Percentiles rank a stretch among this genome's conserved stretches.
phyloP scores from a whole-genome alignment of 208 protist genomes.

The Eutreptiella sp. region DNA sequence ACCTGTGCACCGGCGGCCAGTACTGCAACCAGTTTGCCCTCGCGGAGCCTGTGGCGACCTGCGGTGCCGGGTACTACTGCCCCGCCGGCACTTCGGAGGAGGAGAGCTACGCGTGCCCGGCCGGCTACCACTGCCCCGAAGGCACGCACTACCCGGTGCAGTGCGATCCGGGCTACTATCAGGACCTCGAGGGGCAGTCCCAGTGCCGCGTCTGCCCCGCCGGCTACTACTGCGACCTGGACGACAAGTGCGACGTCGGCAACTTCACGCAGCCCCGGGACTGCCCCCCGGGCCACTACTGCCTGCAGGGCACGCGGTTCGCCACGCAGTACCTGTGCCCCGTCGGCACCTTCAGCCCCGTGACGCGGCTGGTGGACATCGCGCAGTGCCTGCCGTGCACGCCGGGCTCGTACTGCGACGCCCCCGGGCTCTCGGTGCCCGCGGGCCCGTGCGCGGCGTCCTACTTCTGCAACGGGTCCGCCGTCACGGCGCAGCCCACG shows the following conservation, averaged over 20 bases:
- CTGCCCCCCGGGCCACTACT: conserved; percentile 35
- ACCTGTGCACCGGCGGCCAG: conserved; percentile 5
- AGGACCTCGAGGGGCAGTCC: not conserved
- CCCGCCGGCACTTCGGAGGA: not conserved
- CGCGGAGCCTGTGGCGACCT: conserved; percentile 12
- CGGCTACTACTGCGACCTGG: conserved; percentile 18
- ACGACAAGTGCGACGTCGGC: conserved; percentile 18
- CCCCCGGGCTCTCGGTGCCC: conserved; percentile 8
- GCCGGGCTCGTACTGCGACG: conserved; percentile 31
- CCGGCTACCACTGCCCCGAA: conserved; percentile 24
- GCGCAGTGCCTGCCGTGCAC: conserved; percentile 25
- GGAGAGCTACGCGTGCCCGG: conserved; percentile 15
- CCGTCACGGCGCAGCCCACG: conserved; percentile 4
- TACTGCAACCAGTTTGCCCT: conserved; percentile 25
- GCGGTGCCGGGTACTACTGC: conserved; percentile 28
- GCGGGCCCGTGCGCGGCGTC: conserved; percentile 26
- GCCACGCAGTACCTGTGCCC: conserved; percentile 31
- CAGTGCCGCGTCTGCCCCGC: conserved; percentile 25
- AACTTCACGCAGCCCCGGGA: conserved; percentile 12
- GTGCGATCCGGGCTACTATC: conserved; percentile 12
- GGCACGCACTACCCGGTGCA: not conserved
- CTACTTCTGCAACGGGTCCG: conserved; percentile 12
- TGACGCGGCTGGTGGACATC: not conserved
- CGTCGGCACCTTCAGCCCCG: conserved; percentile 27
- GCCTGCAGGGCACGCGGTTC: conserved; percentile 29